A percentile compares a stretch with the other conserved stretches of the same genome.
phyloP scores from a whole-genome alignment of 2,329 filamentous ascomycete genomes.

The Claviceps monticola region DNA sequence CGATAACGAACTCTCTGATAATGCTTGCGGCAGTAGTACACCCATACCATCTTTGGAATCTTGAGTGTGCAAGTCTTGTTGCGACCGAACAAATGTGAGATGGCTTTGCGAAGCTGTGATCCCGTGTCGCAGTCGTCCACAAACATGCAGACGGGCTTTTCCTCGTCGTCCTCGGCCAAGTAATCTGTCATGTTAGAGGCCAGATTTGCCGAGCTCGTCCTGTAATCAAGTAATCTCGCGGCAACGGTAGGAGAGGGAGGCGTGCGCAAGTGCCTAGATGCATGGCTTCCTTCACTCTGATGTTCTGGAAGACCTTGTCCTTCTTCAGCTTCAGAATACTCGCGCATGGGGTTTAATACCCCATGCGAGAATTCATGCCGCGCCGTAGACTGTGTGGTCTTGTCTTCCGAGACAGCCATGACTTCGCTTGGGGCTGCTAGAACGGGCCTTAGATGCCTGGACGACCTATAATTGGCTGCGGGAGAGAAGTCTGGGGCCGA shows the following conservation, averaged over 20 bases:
- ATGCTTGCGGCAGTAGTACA: slow-evolving; percentile 67
- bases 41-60: slow-evolving; percentile 58
- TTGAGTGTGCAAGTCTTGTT: slow-evolving; percentile 65
- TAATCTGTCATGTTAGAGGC: not conserved
- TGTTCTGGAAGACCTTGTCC: not conserved
- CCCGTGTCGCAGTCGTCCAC: slow-evolving; percentile 43
- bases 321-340: not conserved
- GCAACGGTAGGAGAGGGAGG: not conserved
- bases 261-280: not conserved
- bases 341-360: not conserved
- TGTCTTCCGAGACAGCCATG: slow-evolving; percentile 6
- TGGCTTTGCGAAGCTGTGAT: slow-evolving; percentile 55
- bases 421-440: slow-evolving; percentile 8
- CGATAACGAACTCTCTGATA: slow-evolving; percentile 66
- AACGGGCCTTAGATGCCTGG: slow-evolving; percentile 7
- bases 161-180: slow-evolving; percentile 8
- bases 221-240: not conserved
- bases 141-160: slow-evolving; percentile 36
- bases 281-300: not conserved
- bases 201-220: not conserved
- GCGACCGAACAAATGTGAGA: slow-evolving; percentile 70
- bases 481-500: slow-evolving; percentile 33
- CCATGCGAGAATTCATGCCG: not conserved
- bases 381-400: not conserved
- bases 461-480: slow-evolving; percentile 2